These are phyloP conservation scores for Suhomyces bokatorum DNA, from an alignment of 1,139 yeast genomes.

Conservation along the genomic window DNA sequence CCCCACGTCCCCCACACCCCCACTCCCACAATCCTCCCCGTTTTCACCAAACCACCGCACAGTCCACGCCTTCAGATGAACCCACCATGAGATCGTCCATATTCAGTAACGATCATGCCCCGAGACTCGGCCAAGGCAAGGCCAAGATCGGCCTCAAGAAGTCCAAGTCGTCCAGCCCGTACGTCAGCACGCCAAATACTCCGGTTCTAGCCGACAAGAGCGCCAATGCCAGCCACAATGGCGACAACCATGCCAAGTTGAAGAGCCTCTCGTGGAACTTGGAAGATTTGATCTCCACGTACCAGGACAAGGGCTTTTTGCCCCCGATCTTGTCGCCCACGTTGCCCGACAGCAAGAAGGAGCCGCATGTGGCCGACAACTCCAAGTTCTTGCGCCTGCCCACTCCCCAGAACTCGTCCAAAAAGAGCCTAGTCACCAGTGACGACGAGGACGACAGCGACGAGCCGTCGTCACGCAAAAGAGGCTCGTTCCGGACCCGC, in stretches of 20 bases:
- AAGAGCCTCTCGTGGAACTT: conserved; percentile 36
- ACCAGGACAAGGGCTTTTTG: conserved; percentile 34
- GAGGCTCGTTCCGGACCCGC: not conserved
- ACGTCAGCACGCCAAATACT: conserved; percentile 16
- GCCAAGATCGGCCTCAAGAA: conserved; percentile 16
- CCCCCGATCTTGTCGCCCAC: conserved; percentile 48
- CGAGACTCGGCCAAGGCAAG: conserved; percentile 9
- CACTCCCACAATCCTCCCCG: too few relatives aligned
- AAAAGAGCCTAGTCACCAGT: not conserved
- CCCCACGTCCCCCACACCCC: not conserved
- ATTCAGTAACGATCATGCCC: conserved; percentile 28
- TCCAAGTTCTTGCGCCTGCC: conserved; percentile 5
- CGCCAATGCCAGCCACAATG: not conserved
- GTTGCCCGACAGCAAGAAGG: conserved; percentile 27
- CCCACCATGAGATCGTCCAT: conserved; percentile 39
- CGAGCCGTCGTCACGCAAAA: not conserved
- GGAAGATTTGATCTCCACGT: conserved; percentile 41
- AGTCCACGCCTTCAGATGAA: not conserved
- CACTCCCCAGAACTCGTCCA: not conserved
- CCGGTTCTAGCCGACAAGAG: conserved; percentile 12
- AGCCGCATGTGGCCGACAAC: conserved; percentile 2
- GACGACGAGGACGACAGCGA: conserved; percentile 10
- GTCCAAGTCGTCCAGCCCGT: conserved; percentile 21
- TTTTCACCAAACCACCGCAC: not conserved
- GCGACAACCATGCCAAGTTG: conserved; percentile 7